These are phyloP conservation scores for Cupressus sempervirens DNA, from an alignment of 75 land plant species.

Conservation along the genomic window DNA sequence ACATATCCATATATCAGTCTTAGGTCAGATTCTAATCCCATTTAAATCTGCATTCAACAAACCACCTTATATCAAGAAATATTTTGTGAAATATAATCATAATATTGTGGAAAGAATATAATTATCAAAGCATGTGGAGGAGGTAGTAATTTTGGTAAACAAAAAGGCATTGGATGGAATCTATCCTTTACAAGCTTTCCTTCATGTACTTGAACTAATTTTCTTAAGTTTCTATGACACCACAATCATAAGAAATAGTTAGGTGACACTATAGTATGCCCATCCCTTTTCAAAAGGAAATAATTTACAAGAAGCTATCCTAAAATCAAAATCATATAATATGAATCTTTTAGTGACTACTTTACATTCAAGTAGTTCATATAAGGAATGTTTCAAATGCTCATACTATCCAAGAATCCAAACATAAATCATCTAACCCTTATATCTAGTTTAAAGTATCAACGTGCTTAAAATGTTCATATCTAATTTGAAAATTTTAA, in stretches of 20 bases:
- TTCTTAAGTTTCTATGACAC: constrained; percentile 38
- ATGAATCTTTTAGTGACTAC: neutral
- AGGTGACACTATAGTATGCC: neutral
- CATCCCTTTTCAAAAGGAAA: neutral
- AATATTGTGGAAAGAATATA: neutral
- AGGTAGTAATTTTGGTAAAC: constrained; percentile 78
- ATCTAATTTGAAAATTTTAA: no score
- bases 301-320: neutral
- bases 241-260: neutral
- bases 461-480: no score
- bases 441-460: neutral
- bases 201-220: constrained; percentile 15
- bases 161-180: constrained; percentile 85
- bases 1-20: neutral
- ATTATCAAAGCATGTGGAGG: constrained; percentile 91
- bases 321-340: neutral
- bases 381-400: neutral
- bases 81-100: neutral
- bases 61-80: neutral
- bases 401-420: neutral
- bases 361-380: neutral
- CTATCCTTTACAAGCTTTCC: constrained; percentile 47
- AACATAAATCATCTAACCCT: neutral
- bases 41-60: neutral
- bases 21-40: neutral